Conservation (phyloP, 2,329 filamentous ascomycete species). For the Chaetoscypha palmicola region DNA sequence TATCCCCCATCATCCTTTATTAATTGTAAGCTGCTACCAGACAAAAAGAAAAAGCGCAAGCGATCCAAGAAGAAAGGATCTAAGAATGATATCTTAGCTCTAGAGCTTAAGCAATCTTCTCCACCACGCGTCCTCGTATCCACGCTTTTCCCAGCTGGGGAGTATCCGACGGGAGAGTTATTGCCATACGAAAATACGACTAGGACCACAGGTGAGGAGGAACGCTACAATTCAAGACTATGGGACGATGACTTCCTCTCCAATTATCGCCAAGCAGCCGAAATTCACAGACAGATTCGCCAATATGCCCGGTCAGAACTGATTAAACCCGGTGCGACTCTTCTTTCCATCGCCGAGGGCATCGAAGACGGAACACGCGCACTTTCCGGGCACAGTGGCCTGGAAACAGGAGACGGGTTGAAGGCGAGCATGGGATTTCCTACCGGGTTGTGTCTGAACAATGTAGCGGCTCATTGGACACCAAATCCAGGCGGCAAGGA, state of each 20-base stretch:
- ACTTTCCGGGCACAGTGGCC: conserved; percentile 67
- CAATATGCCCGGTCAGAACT: conserved; percentile 68
- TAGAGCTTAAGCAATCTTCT: conserved; percentile 61
- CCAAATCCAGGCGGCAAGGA: conserved; percentile 79
- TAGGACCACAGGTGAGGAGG: conserved; percentile 73
- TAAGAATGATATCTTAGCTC: conserved; percentile 60
- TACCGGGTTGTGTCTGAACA: conserved; percentile 74
- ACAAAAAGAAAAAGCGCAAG: conserved; percentile 65
- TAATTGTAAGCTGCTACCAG: too few relatives aligned
- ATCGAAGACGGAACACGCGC: conserved; percentile 78
- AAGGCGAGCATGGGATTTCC: conserved; percentile 82
- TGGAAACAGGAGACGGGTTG: conserved; percentile 70
- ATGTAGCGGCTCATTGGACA: conserved; percentile 80
- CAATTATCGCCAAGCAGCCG: conserved; percentile 76
- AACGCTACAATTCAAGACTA: conserved; percentile 61
- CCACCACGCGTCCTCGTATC: conserved; percentile 69
- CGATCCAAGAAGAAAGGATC: conserved; percentile 61
- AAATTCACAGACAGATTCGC: conserved; percentile 81
- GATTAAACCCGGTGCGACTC: conserved; percentile 71
- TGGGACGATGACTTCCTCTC: conserved; percentile 72
- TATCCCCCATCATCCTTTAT: background rate
- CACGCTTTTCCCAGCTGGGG: conserved; percentile 63
- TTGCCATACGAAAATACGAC: conserved; percentile 75
- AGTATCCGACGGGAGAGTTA: conserved; percentile 72
- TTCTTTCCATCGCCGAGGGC: conserved; percentile 76